Evolutionary conservation across 768 basidiomycete species (phyloP), one percentile per base, ranked within the genome.

Genomic region (Boletus sp.): DNA sequence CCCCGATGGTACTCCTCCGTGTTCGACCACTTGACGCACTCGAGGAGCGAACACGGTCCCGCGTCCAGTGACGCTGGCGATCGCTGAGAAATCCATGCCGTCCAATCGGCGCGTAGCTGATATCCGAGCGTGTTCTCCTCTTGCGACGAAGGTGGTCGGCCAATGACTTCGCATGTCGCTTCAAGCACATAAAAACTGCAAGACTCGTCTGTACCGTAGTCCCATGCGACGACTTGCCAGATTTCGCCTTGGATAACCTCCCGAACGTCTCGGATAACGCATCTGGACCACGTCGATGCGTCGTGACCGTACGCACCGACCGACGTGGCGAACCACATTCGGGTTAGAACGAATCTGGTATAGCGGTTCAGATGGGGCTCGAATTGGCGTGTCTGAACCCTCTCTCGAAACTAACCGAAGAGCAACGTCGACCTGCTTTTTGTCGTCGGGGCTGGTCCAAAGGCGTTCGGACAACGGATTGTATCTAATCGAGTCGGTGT

Each of bases 151-250:
- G 70, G 63, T 7, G 69, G 60, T 33, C 68, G 73, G 0, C 87
- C 88, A 52, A 90, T 78, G 33, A 86, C 84, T 64, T 92, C 90
- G 64, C 89, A 89, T 0, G 90, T 92, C 20, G 80, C 67, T 57
- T 88, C 87, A 1, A 92, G 71, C 29, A 89, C 83, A 64, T 84
- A 83, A 60, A 82, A 78, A 11, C 18, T 40, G 36, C 48, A 50
- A 10, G 64, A 67, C 55, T 79, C 73, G 20, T 59, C 66, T 12
- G 61, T 56, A 2, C 56, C 40, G 1, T 48, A 46, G 18, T 64
- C 56, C 14, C 54, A 64, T 11, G 78, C 63, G 18, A 75, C 73
- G 39, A 91, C 68, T 18, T 67, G 72, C 89, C 89, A 91, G 18
- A 90, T 74, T 56, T 90, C 85, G 15, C 73, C 76, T 28, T 71